A percentile compares a stretch with the other conserved stretches of the same genome.
These are phyloP conservation scores for Rhizophagus sp. DNA, from an alignment of 192 early-diverging fungal genomes.

Conservation along the genomic window DNA sequence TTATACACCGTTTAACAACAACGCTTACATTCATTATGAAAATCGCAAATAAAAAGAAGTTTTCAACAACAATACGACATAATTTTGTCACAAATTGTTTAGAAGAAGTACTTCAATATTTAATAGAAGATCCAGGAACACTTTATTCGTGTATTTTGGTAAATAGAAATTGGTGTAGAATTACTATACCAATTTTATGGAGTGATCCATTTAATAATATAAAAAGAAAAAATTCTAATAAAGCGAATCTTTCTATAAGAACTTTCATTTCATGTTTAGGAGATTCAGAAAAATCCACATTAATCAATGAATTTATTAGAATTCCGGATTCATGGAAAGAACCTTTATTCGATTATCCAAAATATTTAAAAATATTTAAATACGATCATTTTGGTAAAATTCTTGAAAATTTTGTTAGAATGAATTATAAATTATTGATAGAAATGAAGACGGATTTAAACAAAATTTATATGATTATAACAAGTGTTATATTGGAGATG, in stretches of 20 bases:
- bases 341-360: background rate
- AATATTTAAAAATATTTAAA: background rate
- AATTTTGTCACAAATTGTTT: background rate
- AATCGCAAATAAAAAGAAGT: background rate
- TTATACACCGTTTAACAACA: too few relatives aligned
- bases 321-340: background rate
- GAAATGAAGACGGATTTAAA: background rate
- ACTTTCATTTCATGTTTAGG: background rate
- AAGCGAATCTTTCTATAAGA: background rate
- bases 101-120: background rate
- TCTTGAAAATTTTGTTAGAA: background rate
- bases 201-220: background rate
- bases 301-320: background rate
- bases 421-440: background rate
- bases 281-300: background rate
- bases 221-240: background rate
- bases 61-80: background rate
- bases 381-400: background rate
- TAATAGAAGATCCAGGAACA: background rate
- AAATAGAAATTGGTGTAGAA: background rate
- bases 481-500: background rate
- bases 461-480: background rate
- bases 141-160: slow-evolving; percentile 13
- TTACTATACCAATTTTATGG: slow-evolving; percentile 1
- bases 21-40: background rate